Conservation (phyloP, 73 alveolate species). For the Paramecium sexaurelia region DNA sequence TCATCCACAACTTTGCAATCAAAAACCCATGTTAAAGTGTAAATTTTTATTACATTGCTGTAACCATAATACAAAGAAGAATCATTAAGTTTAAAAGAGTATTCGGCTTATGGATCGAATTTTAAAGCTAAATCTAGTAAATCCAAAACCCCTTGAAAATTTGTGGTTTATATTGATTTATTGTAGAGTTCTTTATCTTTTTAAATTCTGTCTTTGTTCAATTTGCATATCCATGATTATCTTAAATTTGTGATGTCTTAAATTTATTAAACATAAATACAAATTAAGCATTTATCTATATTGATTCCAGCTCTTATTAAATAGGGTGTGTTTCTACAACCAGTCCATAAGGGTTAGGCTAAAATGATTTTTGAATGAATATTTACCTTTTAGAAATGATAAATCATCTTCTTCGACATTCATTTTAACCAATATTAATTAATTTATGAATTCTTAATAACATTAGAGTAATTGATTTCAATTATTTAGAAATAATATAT, state of each 20-base stretch:
- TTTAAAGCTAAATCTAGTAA: slow-evolving; percentile 39
- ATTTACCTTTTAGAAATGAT: neutral
- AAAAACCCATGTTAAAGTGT: slow-evolving; percentile 44
- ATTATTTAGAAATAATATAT: neutral
- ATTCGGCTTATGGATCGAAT: slow-evolving; percentile 44
- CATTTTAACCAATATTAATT: neutral
- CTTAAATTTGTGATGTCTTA: neutral
- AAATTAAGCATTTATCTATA: slow-evolving; percentile 24
- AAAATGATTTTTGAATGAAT: neutral
- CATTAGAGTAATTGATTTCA: neutral
- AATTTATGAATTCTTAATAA: neutral
- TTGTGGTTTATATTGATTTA: slow-evolving; percentile 35
- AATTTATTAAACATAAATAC: neutral
- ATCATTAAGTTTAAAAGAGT: neutral
- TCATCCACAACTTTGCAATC: neutral
- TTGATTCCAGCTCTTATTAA: neutral
- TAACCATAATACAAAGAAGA: neutral
- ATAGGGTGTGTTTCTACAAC: slow-evolving; percentile 45
- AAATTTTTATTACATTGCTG: slow-evolving; percentile 1
- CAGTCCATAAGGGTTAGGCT: slow-evolving; percentile 42
- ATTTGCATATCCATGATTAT: slow-evolving; percentile 17
- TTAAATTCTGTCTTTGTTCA: neutral
- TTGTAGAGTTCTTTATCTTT: slow-evolving; percentile 22
- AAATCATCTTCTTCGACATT: neutral
- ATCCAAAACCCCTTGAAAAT: slow-evolving; percentile 2